Evolutionary conservation across 2,329 filamentous ascomycete genomes (phyloP).

Genomic region (Ambrosiella xylebori): DNA sequence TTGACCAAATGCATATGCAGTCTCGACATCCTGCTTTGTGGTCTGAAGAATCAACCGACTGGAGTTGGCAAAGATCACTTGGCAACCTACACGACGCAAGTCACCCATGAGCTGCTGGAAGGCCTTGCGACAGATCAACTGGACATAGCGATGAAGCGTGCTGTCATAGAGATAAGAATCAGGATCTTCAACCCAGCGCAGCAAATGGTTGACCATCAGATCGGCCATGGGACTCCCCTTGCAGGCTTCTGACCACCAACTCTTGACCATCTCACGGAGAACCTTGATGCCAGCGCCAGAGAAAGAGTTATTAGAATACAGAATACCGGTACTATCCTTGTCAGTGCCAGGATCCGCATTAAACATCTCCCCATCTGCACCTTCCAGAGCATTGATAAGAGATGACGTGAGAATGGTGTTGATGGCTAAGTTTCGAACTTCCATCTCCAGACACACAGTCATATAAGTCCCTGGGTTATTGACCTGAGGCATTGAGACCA

Average conservation of each 20-base stretch:
- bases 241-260: constrained; percentile 94
- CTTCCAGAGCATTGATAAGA: constrained; percentile 90
- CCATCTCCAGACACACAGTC: constrained; percentile 89
- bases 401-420: constrained; percentile 96
- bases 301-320: constrained; percentile 44
- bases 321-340: constrained; percentile 17
- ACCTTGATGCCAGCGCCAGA: constrained; percentile 82
- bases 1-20: constrained; percentile 89
- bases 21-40: constrained; percentile 89
- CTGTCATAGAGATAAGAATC: constrained; percentile 91
- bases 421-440: constrained; percentile 85
- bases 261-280: constrained; percentile 92
- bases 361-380: constrained; percentile 69
- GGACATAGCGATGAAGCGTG: constrained; percentile 88
- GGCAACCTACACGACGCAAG: constrained; percentile 84
- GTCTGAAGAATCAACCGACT: constrained; percentile 86
- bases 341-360: constrained; percentile 56
- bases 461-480: constrained; percentile 90
- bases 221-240: constrained; percentile 87
- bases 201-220: constrained; percentile 89
- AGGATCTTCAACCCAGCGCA: constrained; percentile 90
- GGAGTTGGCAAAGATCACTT: constrained; percentile 85
- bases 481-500: constrained; percentile 76
- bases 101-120: constrained; percentile 95
- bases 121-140: constrained; percentile 96